Evolutionary conservation across 345 rosid species (phyloP).

Genomic region (Chamaenerion angustifolium): DNA sequence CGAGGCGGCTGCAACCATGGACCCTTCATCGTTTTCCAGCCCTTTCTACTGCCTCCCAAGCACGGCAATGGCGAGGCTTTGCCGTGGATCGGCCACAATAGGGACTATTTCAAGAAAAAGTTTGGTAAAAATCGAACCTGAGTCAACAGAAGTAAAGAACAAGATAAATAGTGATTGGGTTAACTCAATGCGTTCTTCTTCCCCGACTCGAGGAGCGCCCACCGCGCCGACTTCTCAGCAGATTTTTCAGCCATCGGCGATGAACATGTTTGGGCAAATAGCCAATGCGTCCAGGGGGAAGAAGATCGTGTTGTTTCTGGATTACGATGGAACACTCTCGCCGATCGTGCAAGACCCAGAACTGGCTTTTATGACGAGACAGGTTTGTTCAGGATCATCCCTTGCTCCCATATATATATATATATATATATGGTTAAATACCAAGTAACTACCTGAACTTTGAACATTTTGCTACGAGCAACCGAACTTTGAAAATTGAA

Average conservation of each 20-base stretch:
- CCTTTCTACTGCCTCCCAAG: no score
- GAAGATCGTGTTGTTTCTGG: slow-evolving; percentile 83
- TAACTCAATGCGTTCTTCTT: slow-evolving; percentile 80
- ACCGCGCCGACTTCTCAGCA: slow-evolving; percentile 7
- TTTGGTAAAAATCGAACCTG: slow-evolving; percentile 20
- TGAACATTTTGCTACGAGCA: no score
- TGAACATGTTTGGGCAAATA: slow-evolving; percentile 58
- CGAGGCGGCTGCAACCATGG: no score
- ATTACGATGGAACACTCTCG: slow-evolving; percentile 92
- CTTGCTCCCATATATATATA: no score
- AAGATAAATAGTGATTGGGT: slow-evolving; percentile 59
- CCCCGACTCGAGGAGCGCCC: slow-evolving; percentile 67
- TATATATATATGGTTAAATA: no score
- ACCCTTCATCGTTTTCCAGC: no score
- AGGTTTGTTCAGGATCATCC: slow-evolving; percentile 22
- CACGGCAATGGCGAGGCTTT: no score
- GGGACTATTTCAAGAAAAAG: slow-evolving; percentile 32
- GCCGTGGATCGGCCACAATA: background rate
- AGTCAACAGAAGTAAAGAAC: slow-evolving; percentile 17
- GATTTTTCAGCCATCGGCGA: slow-evolving; percentile 72
- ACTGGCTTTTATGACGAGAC: slow-evolving; percentile 77
- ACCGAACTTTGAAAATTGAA: no score
- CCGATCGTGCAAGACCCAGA: slow-evolving; percentile 96
- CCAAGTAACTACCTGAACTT: no score
- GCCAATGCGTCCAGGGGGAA: slow-evolving; percentile 57